A percentile compares a stretch with the other conserved stretches of the same genome.
Conservation (phyloP, 139 green algal genomes). For the Micractinium conductrix region DNA sequence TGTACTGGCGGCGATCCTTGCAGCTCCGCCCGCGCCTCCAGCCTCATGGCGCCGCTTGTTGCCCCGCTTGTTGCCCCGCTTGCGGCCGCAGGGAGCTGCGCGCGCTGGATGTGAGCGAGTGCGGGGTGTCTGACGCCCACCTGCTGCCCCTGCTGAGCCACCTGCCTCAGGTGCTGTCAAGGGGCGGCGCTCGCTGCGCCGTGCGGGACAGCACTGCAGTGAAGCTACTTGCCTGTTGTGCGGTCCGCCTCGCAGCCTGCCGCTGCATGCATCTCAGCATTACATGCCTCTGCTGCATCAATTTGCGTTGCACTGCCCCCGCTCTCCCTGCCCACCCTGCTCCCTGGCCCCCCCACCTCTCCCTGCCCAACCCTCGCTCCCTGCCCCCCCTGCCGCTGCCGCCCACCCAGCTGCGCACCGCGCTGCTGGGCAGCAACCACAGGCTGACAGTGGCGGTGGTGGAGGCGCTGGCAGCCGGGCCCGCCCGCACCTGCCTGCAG, state of each 20-base stretch:
- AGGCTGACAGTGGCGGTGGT: background rate
- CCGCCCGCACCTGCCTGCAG: background rate
- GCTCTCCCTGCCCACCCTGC: background rate
- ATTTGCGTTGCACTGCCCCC: background rate
- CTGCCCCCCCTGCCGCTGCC: background rate
- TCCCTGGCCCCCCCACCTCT: too few relatives aligned
- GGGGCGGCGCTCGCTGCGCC: background rate
- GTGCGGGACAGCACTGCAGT: background rate
- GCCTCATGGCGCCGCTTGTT: too few relatives aligned
- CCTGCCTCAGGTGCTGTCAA: background rate
- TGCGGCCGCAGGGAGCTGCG: background rate
- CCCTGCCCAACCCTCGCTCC: too few relatives aligned
- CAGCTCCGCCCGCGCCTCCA: too few relatives aligned
- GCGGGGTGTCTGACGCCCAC: background rate
- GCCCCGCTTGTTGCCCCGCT: background rate
- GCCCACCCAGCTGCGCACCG: background rate
- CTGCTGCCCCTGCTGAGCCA: background rate
- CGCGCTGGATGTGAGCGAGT: background rate
- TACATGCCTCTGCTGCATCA: background rate
- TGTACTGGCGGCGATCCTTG: too few relatives aligned
- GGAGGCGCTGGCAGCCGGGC: slow-evolving; percentile 12
- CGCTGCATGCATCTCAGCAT: background rate
- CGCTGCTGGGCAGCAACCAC: background rate
- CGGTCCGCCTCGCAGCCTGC: too few relatives aligned
- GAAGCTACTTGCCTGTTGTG: background rate